These are phyloP conservation scores for Quercus ilex DNA, from an alignment of 306 rosid species.

Conservation along the genomic window DNA sequence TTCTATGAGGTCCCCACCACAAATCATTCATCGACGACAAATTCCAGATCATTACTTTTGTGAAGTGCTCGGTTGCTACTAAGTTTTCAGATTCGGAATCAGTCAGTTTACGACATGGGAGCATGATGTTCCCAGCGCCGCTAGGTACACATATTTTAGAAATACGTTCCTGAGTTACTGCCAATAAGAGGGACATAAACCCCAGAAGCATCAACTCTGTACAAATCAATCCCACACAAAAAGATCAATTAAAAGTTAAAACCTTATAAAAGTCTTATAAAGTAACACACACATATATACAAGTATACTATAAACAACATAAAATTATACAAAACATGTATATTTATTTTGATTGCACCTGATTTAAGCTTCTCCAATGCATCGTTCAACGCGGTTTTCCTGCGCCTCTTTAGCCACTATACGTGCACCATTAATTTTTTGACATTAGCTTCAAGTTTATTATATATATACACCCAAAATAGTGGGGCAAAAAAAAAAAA, in stretches of 20 bases:
- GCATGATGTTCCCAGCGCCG: conserved; percentile 26
- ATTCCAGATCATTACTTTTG: not conserved
- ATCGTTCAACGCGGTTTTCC: conserved; percentile 24
- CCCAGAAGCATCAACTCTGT: conserved; percentile 43
- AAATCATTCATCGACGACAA: not conserved
- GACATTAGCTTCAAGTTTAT: not conserved
- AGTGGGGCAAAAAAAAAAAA: not conserved
- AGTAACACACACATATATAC: no score
- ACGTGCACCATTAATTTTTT: not conserved
- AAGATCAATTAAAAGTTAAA: not conserved
- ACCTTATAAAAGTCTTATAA: not conserved
- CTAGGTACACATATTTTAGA: conserved; percentile 35
- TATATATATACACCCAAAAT: not conserved
- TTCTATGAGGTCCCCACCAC: not conserved
- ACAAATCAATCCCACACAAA: not conserved
- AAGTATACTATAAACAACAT: not conserved
- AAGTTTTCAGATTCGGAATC: not conserved
- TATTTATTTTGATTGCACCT: conserved; percentile 13
- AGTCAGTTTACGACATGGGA: conserved; percentile 24
- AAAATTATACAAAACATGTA: not conserved
- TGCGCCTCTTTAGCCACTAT: conserved; percentile 26
- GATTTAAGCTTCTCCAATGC: conserved; percentile 36
- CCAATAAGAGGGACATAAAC: conserved; percentile 35
- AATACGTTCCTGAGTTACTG: conserved; percentile 25
- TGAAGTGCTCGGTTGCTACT: not conserved